Percentiles rank a stretch among this genome's conserved stretches.
Conservation (phyloP, 139 green algal genomes). For the Closterium sp. region DNA sequence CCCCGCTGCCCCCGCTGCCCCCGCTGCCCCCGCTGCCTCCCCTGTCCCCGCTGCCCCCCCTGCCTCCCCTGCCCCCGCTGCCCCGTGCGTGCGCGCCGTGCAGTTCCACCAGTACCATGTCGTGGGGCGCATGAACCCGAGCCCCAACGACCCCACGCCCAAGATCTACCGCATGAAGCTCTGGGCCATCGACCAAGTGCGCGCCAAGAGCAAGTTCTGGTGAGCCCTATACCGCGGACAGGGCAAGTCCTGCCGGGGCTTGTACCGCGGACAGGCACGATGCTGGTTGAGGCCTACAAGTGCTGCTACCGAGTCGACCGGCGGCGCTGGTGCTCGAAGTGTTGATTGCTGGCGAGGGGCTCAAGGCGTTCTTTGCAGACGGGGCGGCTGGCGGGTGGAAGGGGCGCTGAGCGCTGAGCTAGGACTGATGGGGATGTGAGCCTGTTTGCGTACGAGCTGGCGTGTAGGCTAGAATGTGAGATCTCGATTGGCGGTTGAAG, state of each 20-base stretch:
- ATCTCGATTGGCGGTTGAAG: neutral
- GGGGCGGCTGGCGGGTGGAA: too few relatives aligned
- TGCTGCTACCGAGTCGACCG: neutral
- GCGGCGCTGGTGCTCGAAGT: neutral
- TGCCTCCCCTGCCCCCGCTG: neutral
- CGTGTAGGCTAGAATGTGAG: neutral
- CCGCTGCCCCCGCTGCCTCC: neutral
- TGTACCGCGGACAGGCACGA: neutral
- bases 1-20: too few relatives aligned
- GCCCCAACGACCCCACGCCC: constrained; percentile 77
- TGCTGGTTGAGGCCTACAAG: too few relatives aligned
- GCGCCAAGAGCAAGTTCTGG: constrained; percentile 98
- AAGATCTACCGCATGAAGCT: constrained; percentile 99
- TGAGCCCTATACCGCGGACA: constrained; percentile 50
- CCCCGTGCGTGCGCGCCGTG: neutral
- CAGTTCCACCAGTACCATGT: constrained; percentile 98
- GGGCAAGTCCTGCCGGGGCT: too few relatives aligned
- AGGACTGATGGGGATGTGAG: neutral
- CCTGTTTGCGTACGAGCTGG: too few relatives aligned
- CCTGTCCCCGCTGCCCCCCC: neutral
- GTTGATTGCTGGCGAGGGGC: neutral
- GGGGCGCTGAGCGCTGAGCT: too few relatives aligned
- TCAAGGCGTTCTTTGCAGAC: neutral
- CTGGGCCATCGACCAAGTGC: constrained; percentile 88
- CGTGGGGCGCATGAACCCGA: constrained; percentile 93